Percentiles rank a stretch among this genome's conserved stretches.
Conservation (phyloP, 495 filamentous ascomycete species). For the Penicillium paradoxum region DNA sequence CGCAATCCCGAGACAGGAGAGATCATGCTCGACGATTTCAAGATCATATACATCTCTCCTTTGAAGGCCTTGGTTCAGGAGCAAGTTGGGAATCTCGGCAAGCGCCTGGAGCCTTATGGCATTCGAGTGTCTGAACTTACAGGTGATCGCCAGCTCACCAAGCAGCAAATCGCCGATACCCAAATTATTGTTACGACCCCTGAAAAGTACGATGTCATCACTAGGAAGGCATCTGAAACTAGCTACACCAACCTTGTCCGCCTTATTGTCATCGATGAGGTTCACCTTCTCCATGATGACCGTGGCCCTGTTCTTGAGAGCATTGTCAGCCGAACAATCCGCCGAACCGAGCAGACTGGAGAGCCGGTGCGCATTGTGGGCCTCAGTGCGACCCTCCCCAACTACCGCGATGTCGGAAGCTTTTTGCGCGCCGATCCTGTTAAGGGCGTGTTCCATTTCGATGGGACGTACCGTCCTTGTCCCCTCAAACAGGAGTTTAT, state of each 20-base stretch:
- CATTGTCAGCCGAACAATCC: conserved; percentile 91
- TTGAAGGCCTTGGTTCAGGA: conserved; percentile 97
- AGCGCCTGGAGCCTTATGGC: conserved; percentile 82
- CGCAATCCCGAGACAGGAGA: conserved; percentile 80
- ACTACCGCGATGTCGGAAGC: conserved; percentile 93
- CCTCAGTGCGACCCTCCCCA: conserved; percentile 90
- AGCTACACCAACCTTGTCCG: conserved; percentile 96
- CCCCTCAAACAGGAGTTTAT: conserved; percentile 96
- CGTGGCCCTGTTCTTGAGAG: conserved; percentile 95
- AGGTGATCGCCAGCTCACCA: conserved; percentile 96
- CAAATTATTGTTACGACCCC: conserved; percentile 98
- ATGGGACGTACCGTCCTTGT: conserved; percentile 89
- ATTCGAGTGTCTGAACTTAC: conserved; percentile 91
- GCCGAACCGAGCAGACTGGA: conserved; percentile 86
- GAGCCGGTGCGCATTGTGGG: conserved; percentile 88
- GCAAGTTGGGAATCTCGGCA: conserved; percentile 95
- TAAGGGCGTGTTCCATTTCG: conserved; percentile 92
- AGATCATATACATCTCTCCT: conserved; percentile 95
- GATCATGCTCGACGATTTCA: conserved; percentile 92
- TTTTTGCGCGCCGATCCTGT: conserved; percentile 87
- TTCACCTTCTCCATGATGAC: conserved; percentile 96
- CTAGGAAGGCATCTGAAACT: conserved; percentile 92
- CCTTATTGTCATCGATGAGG: conserved; percentile 94
- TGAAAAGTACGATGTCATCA: conserved; percentile 99
- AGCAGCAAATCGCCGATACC: conserved; percentile 95